Percentiles rank a stretch among this genome's conserved stretches.
Conservation (phyloP, 2,329 filamentous ascomycete species). For the Cladophialophora yegresii region DNA sequence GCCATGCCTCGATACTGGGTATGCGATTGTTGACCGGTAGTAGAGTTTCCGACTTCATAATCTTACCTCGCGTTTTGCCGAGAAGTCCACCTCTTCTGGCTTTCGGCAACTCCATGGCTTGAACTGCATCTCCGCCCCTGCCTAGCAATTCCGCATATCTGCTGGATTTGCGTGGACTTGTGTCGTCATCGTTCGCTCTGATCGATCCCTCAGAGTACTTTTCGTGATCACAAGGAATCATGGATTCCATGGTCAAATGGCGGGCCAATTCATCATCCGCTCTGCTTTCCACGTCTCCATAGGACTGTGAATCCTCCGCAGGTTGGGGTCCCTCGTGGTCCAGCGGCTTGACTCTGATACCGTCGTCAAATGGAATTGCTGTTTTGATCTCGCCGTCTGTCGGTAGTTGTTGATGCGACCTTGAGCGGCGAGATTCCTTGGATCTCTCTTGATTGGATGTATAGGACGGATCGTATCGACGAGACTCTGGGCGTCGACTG, state of each 20-base stretch:
- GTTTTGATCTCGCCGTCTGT: neutral
- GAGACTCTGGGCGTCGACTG: conserved; percentile 32
- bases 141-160: conserved; percentile 35
- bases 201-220: conserved; percentile 5
- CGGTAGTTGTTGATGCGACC: neutral
- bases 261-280: conserved; percentile 21
- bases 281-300: conserved; percentile 17
- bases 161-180: conserved; percentile 24
- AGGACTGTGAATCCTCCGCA: neutral
- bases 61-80: conserved; percentile 50
- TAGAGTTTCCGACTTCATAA: conserved; percentile 45
- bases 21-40: conserved; percentile 48
- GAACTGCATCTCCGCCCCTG: conserved; percentile 36
- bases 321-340: neutral
- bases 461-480: conserved; percentile 30
- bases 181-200: conserved; percentile 13
- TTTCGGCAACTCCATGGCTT: conserved; percentile 36
- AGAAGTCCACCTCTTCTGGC: conserved; percentile 43
- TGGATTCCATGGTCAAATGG: conserved; percentile 12
- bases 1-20: conserved; percentile 64
- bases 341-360: conserved; percentile 18
- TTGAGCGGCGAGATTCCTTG: conserved; percentile 31
- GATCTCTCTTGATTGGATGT: conserved; percentile 33
- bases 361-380: conserved; percentile 15
- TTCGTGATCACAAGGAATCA: conserved; percentile 16